Conservation (phyloP, 176 grass and related monocot species). For the Bromus sterilis region DNA sequence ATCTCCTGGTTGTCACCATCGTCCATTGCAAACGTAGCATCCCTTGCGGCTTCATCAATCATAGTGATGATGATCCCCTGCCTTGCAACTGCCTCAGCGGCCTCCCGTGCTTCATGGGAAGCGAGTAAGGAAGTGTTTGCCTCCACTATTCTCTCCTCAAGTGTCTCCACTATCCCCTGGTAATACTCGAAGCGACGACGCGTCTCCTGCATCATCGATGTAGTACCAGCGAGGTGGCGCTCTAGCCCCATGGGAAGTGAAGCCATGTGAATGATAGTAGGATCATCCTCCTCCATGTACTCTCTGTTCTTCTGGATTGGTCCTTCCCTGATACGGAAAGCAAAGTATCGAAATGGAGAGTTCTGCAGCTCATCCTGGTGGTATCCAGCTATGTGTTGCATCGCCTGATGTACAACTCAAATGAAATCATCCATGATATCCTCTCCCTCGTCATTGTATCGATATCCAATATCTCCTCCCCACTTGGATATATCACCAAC, state of each 20-base stretch:
- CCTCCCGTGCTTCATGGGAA: too few species aligned
- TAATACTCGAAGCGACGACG: neutral
- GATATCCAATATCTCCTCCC: neutral
- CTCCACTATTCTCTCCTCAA: neutral
- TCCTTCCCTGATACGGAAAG: neutral
- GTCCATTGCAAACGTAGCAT: too few species aligned
- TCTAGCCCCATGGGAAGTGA: neutral
- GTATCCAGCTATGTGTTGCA: neutral
- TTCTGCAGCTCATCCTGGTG: neutral
- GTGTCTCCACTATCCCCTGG: neutral
- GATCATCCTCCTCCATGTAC: neutral
- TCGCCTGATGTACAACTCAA: neutral
- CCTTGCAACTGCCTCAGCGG: too few species aligned
- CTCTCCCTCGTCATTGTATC: neutral
- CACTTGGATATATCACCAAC: neutral
- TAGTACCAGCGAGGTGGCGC: neutral
- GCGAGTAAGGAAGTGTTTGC: neutral
- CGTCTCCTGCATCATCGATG: neutral
- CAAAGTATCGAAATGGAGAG: neutral
- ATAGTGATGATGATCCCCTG: too few species aligned
- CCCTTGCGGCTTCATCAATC: too few species aligned
- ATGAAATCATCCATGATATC: neutral
- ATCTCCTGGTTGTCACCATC: too few species aligned
- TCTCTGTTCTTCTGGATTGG: neutral
- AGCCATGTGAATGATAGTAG: neutral